A percentile compares a stretch with the other conserved stretches of the same genome.
These are phyloP conservation scores for Vigna radiata DNA, from an alignment of 306 rosid genomes.

Conservation along the genomic window DNA sequence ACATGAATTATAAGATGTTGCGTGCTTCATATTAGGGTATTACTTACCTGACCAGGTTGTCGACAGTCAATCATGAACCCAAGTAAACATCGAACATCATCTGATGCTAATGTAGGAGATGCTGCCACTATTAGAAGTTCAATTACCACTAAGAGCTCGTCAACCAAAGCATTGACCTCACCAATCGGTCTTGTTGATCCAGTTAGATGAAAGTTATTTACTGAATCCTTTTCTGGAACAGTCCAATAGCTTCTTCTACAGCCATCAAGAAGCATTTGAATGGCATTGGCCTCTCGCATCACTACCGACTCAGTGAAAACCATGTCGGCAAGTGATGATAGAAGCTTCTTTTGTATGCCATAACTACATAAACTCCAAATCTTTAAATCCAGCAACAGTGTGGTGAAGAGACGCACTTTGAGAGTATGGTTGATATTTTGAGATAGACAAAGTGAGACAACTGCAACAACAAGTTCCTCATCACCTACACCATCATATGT, in stretches of 20 bases:
- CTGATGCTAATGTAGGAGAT: constrained; percentile 72
- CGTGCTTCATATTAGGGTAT: constrained; percentile 21
- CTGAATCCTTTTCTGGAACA: constrained; percentile 81
- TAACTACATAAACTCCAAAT: constrained; percentile 96
- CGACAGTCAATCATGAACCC: constrained; percentile 94
- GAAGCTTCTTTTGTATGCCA: constrained; percentile 97
- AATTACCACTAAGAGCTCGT: constrained; percentile 87
- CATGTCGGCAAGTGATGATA: constrained; percentile 98
- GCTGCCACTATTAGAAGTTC: constrained; percentile 92
- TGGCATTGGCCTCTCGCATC: constrained; percentile 98
- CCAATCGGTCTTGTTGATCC: constrained; percentile 82
- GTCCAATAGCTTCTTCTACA: constrained; percentile 97
- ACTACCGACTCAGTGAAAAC: constrained; percentile 87
- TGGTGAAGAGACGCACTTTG: constrained; percentile 90
- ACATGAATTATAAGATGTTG: constrained; percentile 21
- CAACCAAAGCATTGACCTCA: constrained; percentile 98
- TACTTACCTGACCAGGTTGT: constrained; percentile 86
- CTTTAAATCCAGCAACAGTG: constrained; percentile 83
- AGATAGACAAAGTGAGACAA: constrained; percentile 87
- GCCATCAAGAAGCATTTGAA: constrained; percentile 96
- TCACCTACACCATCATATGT: constrained; percentile 75
- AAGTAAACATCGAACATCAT: constrained; percentile 85
- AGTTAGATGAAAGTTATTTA: constrained; percentile 70
- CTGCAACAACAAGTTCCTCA: constrained; percentile 94
- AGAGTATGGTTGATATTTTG: constrained; percentile 77